Conservation (phyloP, 1,284 basidiomycete species). For the Tilletiopsis washingtonensis region DNA sequence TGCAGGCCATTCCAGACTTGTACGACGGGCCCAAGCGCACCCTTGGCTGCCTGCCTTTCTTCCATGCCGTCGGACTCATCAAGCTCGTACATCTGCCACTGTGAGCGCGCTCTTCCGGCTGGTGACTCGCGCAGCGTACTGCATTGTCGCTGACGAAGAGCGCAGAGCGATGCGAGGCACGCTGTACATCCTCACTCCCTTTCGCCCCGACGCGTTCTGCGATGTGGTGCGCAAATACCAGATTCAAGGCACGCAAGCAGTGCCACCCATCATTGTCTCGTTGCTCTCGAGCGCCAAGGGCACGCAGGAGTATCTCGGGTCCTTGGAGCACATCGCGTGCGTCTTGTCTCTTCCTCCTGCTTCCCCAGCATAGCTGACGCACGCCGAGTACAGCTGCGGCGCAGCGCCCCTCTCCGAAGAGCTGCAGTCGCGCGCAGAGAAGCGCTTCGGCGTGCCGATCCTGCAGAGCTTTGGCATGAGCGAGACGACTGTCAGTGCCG, state of each 20-base stretch:
- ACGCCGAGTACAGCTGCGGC: no score
- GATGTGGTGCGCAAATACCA: constrained; percentile 10
- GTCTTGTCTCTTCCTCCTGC: no score
- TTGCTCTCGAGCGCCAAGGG: constrained; percentile 11
- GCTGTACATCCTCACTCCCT: constrained; percentile 4
- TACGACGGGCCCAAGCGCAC: constrained; percentile 5
- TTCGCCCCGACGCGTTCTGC: constrained; percentile 14
- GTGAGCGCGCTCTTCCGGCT: no score
- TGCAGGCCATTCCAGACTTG: constrained; percentile 1
- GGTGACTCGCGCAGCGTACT: constrained; percentile 4
- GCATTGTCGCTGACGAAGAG: constrained; percentile 3
- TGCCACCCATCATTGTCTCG: constrained; percentile 16
- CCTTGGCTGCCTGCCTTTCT: constrained; percentile 21
- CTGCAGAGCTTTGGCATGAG: constrained; percentile 22
- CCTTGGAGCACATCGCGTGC: constrained; percentile 2
- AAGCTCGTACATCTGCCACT: constrained; percentile 6
- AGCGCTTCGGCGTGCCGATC: constrained; percentile 12
- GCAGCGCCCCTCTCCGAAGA: constrained; percentile 20
- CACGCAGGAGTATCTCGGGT: constrained; percentile 6
- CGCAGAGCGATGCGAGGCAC: no score
- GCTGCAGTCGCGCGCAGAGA: constrained; percentile 6
- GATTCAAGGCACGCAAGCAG: constrained; percentile 9
- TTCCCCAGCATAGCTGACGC: no score
- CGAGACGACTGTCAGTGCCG: constrained; percentile 19
- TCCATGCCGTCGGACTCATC: constrained; percentile 17